Percentiles rank a stretch among this genome's conserved stretches.
phyloP scores from a whole-genome alignment of 2,329 filamentous ascomycete species.

The Colletotrichum navitas region DNA sequence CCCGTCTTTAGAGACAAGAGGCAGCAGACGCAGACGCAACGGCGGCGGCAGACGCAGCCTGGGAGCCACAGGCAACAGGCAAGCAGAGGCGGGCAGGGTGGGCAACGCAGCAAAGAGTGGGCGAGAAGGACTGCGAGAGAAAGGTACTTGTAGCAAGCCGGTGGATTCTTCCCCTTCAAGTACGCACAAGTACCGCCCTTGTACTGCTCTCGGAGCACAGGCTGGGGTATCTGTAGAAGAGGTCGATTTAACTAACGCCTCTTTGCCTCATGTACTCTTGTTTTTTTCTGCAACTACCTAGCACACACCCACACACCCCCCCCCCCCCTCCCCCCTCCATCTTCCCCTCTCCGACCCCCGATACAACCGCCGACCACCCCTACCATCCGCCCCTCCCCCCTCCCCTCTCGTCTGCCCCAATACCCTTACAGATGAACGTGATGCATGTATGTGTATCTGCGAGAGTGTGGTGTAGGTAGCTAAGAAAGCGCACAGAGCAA shows the following conservation, averaged over 20 bases:
- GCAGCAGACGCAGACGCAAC: slow-evolving; percentile 27
- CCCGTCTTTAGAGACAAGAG: slow-evolving; percentile 36
- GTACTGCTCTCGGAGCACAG: slow-evolving; percentile 22
- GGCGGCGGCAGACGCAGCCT: slow-evolving; percentile 30
- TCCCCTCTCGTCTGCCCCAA: slow-evolving; percentile 18
- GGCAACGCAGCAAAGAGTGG: slow-evolving; percentile 9
- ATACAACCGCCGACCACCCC: slow-evolving; percentile 41
- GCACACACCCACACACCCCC: slow-evolving; percentile 15
- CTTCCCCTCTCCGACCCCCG: slow-evolving; percentile 26
- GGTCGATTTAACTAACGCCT: slow-evolving; percentile 36
- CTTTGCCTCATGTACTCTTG: slow-evolving; percentile 25
- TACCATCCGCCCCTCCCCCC: slow-evolving; percentile 12
- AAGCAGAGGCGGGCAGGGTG: slow-evolving; percentile 13
- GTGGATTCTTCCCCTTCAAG: slow-evolving; percentile 34
- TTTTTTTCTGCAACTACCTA: slow-evolving; percentile 19
- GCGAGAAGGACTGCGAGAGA: slow-evolving; percentile 1
- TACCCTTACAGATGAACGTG: slow-evolving; percentile 38
- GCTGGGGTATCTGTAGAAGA: slow-evolving; percentile 26
- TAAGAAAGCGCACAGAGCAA: slow-evolving; percentile 30
- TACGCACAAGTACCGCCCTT: slow-evolving; percentile 38
- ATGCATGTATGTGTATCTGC: slow-evolving; percentile 30
- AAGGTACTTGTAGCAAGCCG: slow-evolving; percentile 28
- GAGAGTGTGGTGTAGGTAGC: slow-evolving; percentile 34
- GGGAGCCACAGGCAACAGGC: background rate
- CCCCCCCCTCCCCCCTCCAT: background rate